These are phyloP conservation scores for Obelidium mucronatum DNA, from an alignment of 192 early-diverging fungal species.

Conservation along the genomic window DNA sequence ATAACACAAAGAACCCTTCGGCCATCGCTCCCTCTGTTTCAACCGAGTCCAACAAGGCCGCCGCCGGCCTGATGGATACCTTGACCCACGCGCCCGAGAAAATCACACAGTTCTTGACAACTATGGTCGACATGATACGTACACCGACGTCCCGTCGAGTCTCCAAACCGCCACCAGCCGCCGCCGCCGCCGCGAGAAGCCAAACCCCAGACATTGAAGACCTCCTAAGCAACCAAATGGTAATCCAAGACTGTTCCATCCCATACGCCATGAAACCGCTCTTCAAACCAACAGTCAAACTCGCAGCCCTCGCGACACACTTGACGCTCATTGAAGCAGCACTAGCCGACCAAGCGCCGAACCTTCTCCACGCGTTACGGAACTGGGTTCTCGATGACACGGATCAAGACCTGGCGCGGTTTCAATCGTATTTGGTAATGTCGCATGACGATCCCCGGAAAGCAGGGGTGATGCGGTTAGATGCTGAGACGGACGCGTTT, in stretches of 20 bases:
- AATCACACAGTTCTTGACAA: neutral
- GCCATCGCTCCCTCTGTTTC: neutral
- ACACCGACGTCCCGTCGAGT: neutral
- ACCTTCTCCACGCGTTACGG: neutral
- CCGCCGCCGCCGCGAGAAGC: neutral
- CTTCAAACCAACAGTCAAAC: neutral
- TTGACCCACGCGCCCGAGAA: neutral
- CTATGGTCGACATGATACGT: neutral
- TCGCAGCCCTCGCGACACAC: neutral
- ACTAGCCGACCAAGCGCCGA: neutral
- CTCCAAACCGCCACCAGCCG: neutral
- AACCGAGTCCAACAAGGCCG: neutral
- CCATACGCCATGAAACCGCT: slow-evolving; percentile 1
- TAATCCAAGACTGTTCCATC: slow-evolving; percentile 9
- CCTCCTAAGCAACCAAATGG: slow-evolving; percentile 3
- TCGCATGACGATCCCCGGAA: no score
- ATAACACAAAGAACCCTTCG: neutral
- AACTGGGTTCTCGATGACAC: slow-evolving; percentile 1
- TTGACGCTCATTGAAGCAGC: no score
- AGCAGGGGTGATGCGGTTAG: no score
- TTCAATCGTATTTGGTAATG: no score
- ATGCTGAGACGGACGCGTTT: no score
- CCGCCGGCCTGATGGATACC: neutral
- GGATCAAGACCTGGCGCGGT: no score
- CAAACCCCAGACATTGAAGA: slow-evolving; percentile 8